phyloP scores from a whole-genome alignment of 192 early-diverging fungal species.

The Coemansia sp. region DNA sequence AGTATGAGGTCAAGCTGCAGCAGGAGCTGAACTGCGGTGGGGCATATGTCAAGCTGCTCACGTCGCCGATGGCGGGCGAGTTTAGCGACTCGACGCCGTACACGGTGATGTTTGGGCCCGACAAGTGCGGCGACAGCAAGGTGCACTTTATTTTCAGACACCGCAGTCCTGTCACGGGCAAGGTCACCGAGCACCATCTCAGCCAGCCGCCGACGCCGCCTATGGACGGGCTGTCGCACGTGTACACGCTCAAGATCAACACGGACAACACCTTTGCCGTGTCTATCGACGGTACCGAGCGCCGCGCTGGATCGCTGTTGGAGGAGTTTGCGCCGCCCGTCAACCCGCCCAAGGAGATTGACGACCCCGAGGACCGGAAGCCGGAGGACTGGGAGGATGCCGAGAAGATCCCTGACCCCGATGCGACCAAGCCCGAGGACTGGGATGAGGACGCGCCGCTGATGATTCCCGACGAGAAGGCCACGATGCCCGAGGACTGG shows the following conservation, averaged over 20 bases:
- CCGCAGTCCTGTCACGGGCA: constrained; percentile 77
- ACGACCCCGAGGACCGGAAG: constrained; percentile 73
- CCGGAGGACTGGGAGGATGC: constrained; percentile 86
- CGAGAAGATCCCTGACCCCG: constrained; percentile 77
- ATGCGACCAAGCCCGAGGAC: constrained; percentile 69
- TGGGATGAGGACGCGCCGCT: constrained; percentile 88
- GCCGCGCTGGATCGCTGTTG: constrained; percentile 66
- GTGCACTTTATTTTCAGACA: constrained; percentile 93
- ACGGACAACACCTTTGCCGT: constrained; percentile 81
- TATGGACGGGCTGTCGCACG: constrained; percentile 58
- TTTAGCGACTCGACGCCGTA: constrained; percentile 85
- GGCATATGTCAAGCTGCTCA: constrained; percentile 88
- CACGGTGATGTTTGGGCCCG: constrained; percentile 91
- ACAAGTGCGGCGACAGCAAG: constrained; percentile 91
- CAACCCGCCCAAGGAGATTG: constrained; percentile 83
- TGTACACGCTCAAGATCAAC: constrained; percentile 83
- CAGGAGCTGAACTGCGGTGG: constrained; percentile 73
- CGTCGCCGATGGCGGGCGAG: constrained; percentile 41
- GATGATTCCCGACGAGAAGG: constrained; percentile 72
- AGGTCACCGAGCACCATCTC: constrained; percentile 84
- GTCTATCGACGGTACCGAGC: constrained; percentile 66
- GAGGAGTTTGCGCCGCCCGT: constrained; percentile 79
- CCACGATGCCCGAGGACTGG: constrained; percentile 83
- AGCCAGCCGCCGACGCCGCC: constrained; percentile 64
- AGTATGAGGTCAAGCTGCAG: constrained; percentile 87